Percentiles rank a stretch among this genome's conserved stretches.
Conservation (phyloP, 2,329 filamentous ascomycete genomes). For the Epicoccum nigrum region DNA sequence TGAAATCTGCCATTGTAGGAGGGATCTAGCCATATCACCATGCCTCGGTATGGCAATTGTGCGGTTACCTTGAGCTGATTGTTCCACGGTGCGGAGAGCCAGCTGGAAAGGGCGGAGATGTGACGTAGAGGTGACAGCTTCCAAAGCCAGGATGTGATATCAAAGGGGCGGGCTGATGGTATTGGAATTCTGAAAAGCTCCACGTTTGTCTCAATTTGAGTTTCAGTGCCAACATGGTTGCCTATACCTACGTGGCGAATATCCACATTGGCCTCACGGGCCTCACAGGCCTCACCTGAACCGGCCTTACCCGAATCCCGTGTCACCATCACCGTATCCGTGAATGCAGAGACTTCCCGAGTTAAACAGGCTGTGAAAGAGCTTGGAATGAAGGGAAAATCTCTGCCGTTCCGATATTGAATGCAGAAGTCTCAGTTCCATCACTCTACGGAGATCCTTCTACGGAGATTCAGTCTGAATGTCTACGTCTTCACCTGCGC, state of each 20-base stretch:
- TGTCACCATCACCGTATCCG: not conserved
- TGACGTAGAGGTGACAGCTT: not conserved
- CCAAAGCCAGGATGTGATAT: not conserved
- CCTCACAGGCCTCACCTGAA: not conserved
- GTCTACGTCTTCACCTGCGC: no score
- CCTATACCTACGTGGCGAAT: conserved; percentile 16
- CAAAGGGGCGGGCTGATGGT: not conserved
- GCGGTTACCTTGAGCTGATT: not conserved
- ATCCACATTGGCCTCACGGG: not conserved
- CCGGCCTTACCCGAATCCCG: not conserved
- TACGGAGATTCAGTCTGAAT: no score
- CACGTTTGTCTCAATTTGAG: not conserved
- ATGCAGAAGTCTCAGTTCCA: not conserved
- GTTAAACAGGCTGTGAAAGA: conserved; percentile 11
- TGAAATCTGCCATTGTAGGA: conserved; percentile 5
- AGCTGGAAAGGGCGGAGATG: not conserved
- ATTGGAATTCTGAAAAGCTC: not conserved
- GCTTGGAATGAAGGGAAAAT: conserved; percentile 5
- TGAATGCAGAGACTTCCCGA: not conserved
- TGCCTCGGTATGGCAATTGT: conserved; percentile 2
- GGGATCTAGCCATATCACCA: not conserved
- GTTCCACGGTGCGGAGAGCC: not conserved
- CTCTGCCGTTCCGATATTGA: not conserved
- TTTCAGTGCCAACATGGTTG: not conserved
- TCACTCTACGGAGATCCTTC: no score